Evolutionary conservation across 768 basidiomycete genomes (phyloP).

Genomic region (Suillus lakei): DNA sequence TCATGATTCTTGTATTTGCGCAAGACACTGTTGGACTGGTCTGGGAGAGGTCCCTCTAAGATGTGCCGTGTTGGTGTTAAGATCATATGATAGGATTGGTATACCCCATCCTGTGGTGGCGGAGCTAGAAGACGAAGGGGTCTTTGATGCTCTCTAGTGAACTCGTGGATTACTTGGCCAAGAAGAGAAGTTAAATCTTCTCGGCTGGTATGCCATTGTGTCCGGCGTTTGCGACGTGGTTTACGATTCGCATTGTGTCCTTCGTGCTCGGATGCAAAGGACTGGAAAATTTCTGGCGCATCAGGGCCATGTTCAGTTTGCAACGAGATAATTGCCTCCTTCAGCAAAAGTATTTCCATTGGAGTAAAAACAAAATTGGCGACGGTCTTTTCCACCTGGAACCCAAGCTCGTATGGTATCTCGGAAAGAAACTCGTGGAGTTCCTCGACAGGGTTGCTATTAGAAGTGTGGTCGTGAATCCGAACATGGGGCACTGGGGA

Average conservation of each 20-base stretch:
- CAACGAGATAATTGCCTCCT: constrained; percentile 23
- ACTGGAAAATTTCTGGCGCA: constrained; percentile 28
- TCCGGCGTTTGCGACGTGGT: constrained; percentile 2
- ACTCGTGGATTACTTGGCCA: constrained; percentile 19
- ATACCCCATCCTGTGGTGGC: constrained; percentile 22
- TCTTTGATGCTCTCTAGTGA: constrained; percentile 27
- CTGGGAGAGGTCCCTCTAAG: constrained; percentile 44
- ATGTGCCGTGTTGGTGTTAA: constrained; percentile 45
- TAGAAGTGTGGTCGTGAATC: constrained; percentile 22
- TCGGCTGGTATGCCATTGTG: constrained; percentile 14
- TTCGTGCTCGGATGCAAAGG: constrained; percentile 24
- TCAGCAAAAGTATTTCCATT: constrained; percentile 26
- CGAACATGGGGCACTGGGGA: constrained; percentile 14
- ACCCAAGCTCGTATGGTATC: constrained; percentile 41
- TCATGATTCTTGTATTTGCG: constrained; percentile 43
- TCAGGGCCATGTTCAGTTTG: constrained; percentile 17
- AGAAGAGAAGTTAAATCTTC: constrained; percentile 16
- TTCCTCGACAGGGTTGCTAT: constrained; percentile 4
- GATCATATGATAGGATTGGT: constrained; percentile 42
- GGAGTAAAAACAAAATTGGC: constrained; percentile 30
- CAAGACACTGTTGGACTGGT: constrained; percentile 43
- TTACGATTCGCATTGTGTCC: constrained; percentile 10
- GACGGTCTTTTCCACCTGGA: constrained; percentile 44
- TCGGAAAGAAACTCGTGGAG: constrained; percentile 29
- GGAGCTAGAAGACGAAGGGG: constrained; percentile 31